phyloP scores from a whole-genome alignment of 345 rosid genomes.

The Draba incana region DNA sequence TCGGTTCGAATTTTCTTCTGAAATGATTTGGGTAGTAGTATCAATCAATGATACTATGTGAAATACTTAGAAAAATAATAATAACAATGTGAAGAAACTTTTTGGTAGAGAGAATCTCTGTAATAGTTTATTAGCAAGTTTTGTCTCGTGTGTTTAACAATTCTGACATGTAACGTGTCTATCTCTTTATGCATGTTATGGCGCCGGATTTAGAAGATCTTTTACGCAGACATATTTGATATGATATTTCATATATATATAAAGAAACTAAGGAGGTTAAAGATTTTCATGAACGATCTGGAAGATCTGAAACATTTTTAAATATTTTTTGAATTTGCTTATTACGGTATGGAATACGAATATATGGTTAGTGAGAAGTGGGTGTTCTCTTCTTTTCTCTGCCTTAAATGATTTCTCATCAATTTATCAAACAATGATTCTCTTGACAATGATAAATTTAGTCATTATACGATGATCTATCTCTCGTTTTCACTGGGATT shows the following conservation, averaged over 20 bases:
- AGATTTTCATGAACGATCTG: constrained; percentile 29
- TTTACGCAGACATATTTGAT: constrained; percentile 40
- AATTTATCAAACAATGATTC: background rate
- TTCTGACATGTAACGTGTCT: constrained; percentile 42
- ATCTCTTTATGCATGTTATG: constrained; percentile 40
- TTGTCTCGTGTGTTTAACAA: constrained; percentile 39
- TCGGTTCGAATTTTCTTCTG: constrained; percentile 20
- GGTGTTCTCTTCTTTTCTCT: constrained; percentile 23
- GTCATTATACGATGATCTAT: constrained; percentile 20
- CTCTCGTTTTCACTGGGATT: constrained; percentile 21
- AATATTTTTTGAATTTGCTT: constrained; percentile 17
- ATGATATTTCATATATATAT: background rate
- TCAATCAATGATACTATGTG: constrained; percentile 8
- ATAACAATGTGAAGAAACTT: background rate
- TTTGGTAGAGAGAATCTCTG: constrained; percentile 24
- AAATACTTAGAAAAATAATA: background rate
- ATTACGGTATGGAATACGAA: constrained; percentile 33
- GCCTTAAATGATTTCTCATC: constrained; percentile 7
- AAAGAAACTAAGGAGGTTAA: constrained; percentile 7
- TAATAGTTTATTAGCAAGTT: constrained; percentile 33
- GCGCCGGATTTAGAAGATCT: constrained; percentile 46
- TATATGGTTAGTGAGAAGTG: constrained; percentile 41
- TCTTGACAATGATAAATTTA: constrained; percentile 25
- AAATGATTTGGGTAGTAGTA: constrained; percentile 7
- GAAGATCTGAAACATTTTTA: constrained; percentile 24